These are phyloP conservation scores for Coelastrella sp. DNA, from an alignment of 139 green algal species.

Conservation along the genomic window DNA sequence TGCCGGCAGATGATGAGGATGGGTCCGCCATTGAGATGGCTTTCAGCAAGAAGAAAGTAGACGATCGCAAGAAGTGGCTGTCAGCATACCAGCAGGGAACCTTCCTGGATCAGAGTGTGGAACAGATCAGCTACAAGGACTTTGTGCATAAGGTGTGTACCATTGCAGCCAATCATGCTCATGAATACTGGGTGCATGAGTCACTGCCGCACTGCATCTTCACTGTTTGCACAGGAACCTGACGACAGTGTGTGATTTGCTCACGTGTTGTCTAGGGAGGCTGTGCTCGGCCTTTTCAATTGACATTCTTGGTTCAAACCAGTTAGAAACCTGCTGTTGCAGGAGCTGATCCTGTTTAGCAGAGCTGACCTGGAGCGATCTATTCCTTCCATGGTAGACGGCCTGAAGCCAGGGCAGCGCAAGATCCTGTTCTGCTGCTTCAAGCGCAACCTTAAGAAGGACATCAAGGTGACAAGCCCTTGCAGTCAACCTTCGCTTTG, in stretches of 20 bases:
- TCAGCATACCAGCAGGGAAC: conserved; percentile 86
- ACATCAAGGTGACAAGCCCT: conserved; percentile 87
- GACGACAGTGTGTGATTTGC: not conserved
- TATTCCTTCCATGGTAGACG: conserved; percentile 97
- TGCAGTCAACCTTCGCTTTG: too few relatives aligned
- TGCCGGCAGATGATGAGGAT: conserved; percentile 76
- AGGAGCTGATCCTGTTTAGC: conserved; percentile 96
- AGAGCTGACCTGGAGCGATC: conserved; percentile 95
- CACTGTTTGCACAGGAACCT: not conserved
- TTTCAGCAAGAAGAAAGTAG: conserved; percentile 99
- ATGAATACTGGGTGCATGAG: too few relatives aligned
- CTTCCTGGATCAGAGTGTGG: conserved; percentile 90
- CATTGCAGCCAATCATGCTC: too few relatives aligned
- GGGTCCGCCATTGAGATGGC: conserved; percentile 94
- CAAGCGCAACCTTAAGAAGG: conserved; percentile 95
- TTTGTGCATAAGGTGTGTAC: conserved; percentile 92
- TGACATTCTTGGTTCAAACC: too few relatives aligned
- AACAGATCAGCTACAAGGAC: conserved; percentile 91
- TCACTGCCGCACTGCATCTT: too few relatives aligned
- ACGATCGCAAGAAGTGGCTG: conserved; percentile 98
- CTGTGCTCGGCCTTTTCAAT: too few relatives aligned
- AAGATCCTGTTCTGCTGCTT: conserved; percentile 99
- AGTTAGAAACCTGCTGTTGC: conserved; percentile 18
- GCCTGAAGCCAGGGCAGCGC: conserved; percentile 98
- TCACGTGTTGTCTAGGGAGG: not conserved